Evolutionary conservation across 371 early-diverging fungal species (phyloP).

Genomic region (Syncephalastrum sp.): DNA sequence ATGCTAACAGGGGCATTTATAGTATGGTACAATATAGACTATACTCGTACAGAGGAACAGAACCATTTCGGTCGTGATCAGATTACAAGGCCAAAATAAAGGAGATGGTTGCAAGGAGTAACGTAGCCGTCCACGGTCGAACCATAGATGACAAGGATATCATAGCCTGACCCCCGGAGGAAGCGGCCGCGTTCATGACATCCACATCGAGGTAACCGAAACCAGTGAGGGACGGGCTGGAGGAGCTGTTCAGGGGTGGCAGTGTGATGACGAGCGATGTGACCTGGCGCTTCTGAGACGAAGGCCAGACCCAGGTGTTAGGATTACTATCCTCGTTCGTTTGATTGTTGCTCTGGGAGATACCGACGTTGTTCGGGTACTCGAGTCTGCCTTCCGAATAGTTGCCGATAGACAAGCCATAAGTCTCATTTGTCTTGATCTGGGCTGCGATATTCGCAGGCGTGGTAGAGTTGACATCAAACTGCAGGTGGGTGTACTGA

Average conservation of each 20-base stretch:
- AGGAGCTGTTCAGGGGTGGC: slow-evolving; percentile 10
- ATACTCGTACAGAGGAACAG: too few species aligned
- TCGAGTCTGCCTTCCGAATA: slow-evolving; percentile 45
- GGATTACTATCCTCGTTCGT: slow-evolving; percentile 6
- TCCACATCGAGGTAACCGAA: slow-evolving; percentile 42
- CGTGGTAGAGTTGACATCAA: slow-evolving; percentile 47
- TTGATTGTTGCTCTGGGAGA: background rate
- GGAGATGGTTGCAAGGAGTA: too few species aligned
- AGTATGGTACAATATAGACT: too few species aligned
- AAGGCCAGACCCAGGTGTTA: slow-evolving; percentile 32
- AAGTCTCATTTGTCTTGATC: slow-evolving; percentile 45
- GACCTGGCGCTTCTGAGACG: slow-evolving; percentile 9
- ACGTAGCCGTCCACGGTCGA: too few species aligned
- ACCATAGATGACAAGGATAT: too few species aligned
- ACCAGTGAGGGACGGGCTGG: slow-evolving; percentile 25
- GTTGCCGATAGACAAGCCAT: slow-evolving; percentile 41
- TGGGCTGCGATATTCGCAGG: slow-evolving; percentile 31
- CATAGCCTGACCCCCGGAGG: too few species aligned
- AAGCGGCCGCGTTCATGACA: slow-evolving; percentile 31
- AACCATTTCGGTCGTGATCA: too few species aligned
- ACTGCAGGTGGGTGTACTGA: slow-evolving; percentile 1
- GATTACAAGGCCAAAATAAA: too few species aligned
- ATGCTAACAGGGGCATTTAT: too few species aligned
- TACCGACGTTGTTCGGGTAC: slow-evolving; percentile 17
- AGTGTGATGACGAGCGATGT: slow-evolving; percentile 23